Evolutionary conservation across 2,329 filamentous ascomycete species (phyloP).

Genomic region (Seiridium cupressi): DNA sequence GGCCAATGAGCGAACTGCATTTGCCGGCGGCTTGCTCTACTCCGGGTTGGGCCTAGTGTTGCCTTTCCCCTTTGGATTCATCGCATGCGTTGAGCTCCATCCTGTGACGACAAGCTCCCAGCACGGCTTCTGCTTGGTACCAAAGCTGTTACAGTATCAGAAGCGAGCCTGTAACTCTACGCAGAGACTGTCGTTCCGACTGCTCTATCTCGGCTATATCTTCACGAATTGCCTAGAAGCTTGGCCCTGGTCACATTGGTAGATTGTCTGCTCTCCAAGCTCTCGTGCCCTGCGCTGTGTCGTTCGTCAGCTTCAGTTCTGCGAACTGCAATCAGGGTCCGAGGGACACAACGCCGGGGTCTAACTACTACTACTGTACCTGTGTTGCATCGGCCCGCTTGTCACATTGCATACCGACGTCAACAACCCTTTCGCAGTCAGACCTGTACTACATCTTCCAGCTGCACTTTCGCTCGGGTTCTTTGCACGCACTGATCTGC

Average conservation of each 20-base stretch:
- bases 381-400: constrained; percentile 7
- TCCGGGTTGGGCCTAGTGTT: constrained; percentile 5
- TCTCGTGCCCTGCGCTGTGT: not conserved
- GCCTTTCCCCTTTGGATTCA: constrained; percentile 4
- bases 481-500: not conserved
- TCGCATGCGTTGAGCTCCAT: not conserved
- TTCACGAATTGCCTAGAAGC: too few relatives aligned
- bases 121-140: not conserved
- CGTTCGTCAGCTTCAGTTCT: not conserved
- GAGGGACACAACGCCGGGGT: not conserved
- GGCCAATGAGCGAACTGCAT: constrained; percentile 21
- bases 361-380: not conserved
- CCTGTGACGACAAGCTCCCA: constrained; percentile 4
- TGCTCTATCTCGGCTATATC: too few relatives aligned
- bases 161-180: not conserved
- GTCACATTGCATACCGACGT: constrained; percentile 4
- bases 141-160: too few relatives aligned
- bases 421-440: not conserved
- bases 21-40: not conserved
- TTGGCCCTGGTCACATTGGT: too few relatives aligned
- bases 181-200: not conserved
- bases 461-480: too few relatives aligned
- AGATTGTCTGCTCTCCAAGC: too few relatives aligned
- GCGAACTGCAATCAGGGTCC: not conserved
- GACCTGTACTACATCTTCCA: not conserved